Conservation (phyloP, 768 basidiomycete genomes). For the Tulasnella sp. region DNA sequence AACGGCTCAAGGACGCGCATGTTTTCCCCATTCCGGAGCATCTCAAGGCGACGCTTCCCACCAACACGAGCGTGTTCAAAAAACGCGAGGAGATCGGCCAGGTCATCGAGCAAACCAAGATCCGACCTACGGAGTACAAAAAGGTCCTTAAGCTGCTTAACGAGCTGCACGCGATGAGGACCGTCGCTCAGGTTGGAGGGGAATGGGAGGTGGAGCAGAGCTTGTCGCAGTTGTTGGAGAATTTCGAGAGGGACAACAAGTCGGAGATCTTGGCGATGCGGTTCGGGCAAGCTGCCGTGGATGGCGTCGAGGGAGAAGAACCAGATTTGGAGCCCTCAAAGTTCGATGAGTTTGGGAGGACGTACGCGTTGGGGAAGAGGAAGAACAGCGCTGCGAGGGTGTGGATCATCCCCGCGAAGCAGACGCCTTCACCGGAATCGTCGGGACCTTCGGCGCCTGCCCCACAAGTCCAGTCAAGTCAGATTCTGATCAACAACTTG, state of each 20-base stretch:
- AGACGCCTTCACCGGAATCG: slow-evolving; percentile 24
- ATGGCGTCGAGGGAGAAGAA: slow-evolving; percentile 20
- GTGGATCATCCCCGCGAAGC: slow-evolving; percentile 72
- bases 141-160: slow-evolving; percentile 49
- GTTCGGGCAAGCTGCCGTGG: not conserved
- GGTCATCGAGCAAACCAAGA: slow-evolving; percentile 38
- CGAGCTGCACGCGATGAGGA: slow-evolving; percentile 50
- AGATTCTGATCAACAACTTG: slow-evolving; percentile 75
- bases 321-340: slow-evolving; percentile 33
- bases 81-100: slow-evolving; percentile 44
- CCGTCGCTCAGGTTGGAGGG: slow-evolving; percentile 43
- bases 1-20: slow-evolving; percentile 47
- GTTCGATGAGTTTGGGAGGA: slow-evolving; percentile 68
- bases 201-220: slow-evolving; percentile 38
- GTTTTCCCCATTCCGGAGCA: slow-evolving; percentile 61
- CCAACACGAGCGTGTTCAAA: slow-evolving; percentile 58
- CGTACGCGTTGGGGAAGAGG: slow-evolving; percentile 75
- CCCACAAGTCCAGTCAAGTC: slow-evolving; percentile 32
- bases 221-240: slow-evolving; percentile 40
- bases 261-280: slow-evolving; percentile 37
- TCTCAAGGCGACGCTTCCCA: slow-evolving; percentile 36
- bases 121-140: slow-evolving; percentile 63
- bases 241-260: slow-evolving; percentile 53
- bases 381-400: slow-evolving; percentile 87
- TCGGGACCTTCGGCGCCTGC: not conserved